These are phyloP conservation scores for Vigna trinervia DNA, from an alignment of 306 rosid species.

Conservation along the genomic window DNA sequence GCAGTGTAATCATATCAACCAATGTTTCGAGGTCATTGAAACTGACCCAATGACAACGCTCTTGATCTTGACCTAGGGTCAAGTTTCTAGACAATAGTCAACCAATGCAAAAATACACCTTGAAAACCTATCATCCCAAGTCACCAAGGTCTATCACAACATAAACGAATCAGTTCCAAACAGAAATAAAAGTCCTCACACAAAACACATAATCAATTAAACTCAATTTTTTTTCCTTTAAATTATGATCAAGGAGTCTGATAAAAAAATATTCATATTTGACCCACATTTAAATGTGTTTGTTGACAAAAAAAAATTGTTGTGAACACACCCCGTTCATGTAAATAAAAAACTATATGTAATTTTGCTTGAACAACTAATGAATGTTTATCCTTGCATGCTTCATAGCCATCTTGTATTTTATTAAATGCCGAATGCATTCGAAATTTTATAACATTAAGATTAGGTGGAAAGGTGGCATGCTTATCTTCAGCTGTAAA, in stretches of 20 bases:
- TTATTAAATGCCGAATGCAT: conserved; percentile 1
- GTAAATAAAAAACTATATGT: neutral
- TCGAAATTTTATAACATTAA: neutral
- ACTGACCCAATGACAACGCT: too few species aligned
- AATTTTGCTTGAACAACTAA: neutral
- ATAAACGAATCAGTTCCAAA: too few species aligned
- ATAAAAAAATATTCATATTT: neutral
- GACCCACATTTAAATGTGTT: neutral
- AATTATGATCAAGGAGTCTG: neutral
- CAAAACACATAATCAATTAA: too few species aligned
- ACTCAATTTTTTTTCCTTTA: too few species aligned
- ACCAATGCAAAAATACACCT: too few species aligned
- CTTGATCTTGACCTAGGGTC: too few species aligned
- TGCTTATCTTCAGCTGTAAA: conserved; percentile 12
- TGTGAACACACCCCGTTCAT: neutral
- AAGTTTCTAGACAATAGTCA: too few species aligned
- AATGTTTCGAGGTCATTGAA: too few species aligned
- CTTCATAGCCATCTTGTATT: neutral
- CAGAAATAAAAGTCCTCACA: too few species aligned
- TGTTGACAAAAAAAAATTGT: neutral
- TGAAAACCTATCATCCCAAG: too few species aligned
- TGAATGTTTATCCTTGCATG: neutral
- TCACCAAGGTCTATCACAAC: too few species aligned
- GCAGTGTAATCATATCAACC: too few species aligned
- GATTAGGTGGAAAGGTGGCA: neutral